phyloP scores from a whole-genome alignment of 306 rosid species.

The Glycine latifolia region DNA sequence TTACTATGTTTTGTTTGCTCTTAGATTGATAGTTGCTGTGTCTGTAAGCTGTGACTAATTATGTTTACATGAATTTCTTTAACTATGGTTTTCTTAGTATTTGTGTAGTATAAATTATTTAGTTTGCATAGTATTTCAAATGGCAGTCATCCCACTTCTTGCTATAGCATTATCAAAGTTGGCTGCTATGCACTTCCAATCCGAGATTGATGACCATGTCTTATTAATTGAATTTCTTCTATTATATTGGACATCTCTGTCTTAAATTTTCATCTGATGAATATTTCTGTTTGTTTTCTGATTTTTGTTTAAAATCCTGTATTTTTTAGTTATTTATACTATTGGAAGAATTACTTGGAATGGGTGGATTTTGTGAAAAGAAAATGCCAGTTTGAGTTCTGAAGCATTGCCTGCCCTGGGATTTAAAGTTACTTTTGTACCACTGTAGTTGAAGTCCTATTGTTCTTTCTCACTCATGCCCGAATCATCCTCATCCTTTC shows the following conservation, averaged over 20 bases:
- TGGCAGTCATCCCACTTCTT: not conserved
- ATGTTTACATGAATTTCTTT: not conserved
- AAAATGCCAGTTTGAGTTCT: constrained; percentile 19
- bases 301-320: not conserved
- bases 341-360: not conserved
- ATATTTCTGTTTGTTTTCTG: not conserved
- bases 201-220: not conserved
- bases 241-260: not conserved
- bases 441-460: constrained; percentile 9
- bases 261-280: not conserved
- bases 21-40: not conserved
- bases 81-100: not conserved
- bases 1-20: not conserved
- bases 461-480: constrained; percentile 17
- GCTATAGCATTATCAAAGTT: not conserved
- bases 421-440: constrained; percentile 32
- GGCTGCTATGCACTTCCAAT: not conserved
- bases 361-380: constrained; percentile 26
- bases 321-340: not conserved
- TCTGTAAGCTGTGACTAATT: not conserved
- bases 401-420: not conserved
- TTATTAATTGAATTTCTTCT: constrained; percentile 3
- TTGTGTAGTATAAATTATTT: not conserved
- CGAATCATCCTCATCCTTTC: not conserved
- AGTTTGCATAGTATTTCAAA: not conserved